phyloP scores from a whole-genome alignment of 257 asterid species.

The Paraleonurus japonicus region DNA sequence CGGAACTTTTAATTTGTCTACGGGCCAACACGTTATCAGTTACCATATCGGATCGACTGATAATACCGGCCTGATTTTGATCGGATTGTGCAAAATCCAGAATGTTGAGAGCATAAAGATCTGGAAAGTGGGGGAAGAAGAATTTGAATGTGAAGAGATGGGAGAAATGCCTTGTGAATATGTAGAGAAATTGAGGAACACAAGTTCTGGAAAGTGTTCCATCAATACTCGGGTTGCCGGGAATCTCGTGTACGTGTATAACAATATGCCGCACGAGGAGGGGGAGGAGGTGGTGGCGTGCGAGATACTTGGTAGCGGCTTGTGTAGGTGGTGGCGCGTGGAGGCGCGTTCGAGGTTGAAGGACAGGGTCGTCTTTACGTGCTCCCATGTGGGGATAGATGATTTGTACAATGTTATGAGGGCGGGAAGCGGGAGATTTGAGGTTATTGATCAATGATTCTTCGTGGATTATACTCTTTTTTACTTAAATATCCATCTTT shows the following conservation, averaged over 20 bases:
- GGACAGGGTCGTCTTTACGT: slow-evolving; percentile 44
- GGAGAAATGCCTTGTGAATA: slow-evolving; percentile 59
- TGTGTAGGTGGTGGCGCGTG: slow-evolving; percentile 64
- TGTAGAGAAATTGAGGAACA: slow-evolving; percentile 40
- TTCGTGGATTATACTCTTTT: no score
- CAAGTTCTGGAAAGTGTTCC: slow-evolving; percentile 30
- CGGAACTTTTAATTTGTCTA: slow-evolving; percentile 27
- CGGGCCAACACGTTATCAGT: slow-evolving; percentile 36
- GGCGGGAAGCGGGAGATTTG: slow-evolving; percentile 21
- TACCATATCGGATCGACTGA: slow-evolving; percentile 42
- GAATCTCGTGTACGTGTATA: slow-evolving; percentile 40
- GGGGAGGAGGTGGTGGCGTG: slow-evolving; percentile 56
- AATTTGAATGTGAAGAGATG: slow-evolving; percentile 36
- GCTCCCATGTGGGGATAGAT: slow-evolving; percentile 48
- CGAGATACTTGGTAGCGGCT: slow-evolving; percentile 40
- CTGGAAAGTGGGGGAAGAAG: slow-evolving; percentile 38
- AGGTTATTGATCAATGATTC: neutral
- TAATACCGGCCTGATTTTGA: slow-evolving; percentile 29
- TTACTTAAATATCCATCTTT: no score
- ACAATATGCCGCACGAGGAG: no score
- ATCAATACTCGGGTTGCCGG: slow-evolving; percentile 45
- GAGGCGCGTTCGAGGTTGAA: slow-evolving; percentile 35
- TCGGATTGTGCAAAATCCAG: slow-evolving; percentile 39
- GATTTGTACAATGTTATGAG: slow-evolving; percentile 43
- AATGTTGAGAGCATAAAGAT: slow-evolving; percentile 42